Percentiles rank a stretch among this genome's conserved stretches.
phyloP scores from a whole-genome alignment of 768 basidiomycete genomes.

The Phanerochaete carnosa region DNA sequence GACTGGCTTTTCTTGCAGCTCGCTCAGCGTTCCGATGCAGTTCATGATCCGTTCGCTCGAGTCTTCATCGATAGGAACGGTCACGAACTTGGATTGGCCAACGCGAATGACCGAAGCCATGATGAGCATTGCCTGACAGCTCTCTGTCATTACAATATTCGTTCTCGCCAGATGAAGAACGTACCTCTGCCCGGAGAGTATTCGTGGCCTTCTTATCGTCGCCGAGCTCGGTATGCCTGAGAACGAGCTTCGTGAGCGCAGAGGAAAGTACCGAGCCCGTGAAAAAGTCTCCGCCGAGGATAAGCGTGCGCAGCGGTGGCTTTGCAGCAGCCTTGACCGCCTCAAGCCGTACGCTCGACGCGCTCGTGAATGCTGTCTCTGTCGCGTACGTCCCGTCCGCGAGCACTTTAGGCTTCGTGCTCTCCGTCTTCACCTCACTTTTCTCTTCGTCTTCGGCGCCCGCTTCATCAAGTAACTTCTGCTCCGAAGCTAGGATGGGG shows the following conservation, averaged over 20 bases:
- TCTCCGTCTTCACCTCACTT: slow-evolving; percentile 42
- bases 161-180: slow-evolving; percentile 7
- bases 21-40: slow-evolving; percentile 91
- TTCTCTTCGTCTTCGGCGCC: slow-evolving; percentile 49
- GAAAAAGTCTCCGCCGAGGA: slow-evolving; percentile 96
- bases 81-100: slow-evolving; percentile 93
- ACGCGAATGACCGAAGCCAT: slow-evolving; percentile 98
- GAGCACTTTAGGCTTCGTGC: slow-evolving; percentile 70
- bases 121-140: slow-evolving; percentile 84
- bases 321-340: slow-evolving; percentile 84
- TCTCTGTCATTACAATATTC: not conserved
- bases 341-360: slow-evolving; percentile 63
- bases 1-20: slow-evolving; percentile 53
- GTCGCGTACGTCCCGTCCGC: slow-evolving; percentile 99
- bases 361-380: slow-evolving; percentile 81
- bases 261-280: slow-evolving; percentile 90
- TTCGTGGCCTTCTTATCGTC: slow-evolving; percentile 58
- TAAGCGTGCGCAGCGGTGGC: slow-evolving; percentile 83
- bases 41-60: slow-evolving; percentile 94
- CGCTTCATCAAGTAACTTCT: slow-evolving; percentile 75
- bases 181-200: slow-evolving; percentile 80
- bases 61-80: slow-evolving; percentile 97
- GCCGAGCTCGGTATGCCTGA: slow-evolving; percentile 59
- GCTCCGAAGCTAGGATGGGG: slow-evolving; percentile 93
- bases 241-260: slow-evolving; percentile 86